A percentile compares a stretch with the other conserved stretches of the same genome.
phyloP scores from a whole-genome alignment of 2,329 filamentous ascomycete species.

The Hypomyces rosellus region DNA sequence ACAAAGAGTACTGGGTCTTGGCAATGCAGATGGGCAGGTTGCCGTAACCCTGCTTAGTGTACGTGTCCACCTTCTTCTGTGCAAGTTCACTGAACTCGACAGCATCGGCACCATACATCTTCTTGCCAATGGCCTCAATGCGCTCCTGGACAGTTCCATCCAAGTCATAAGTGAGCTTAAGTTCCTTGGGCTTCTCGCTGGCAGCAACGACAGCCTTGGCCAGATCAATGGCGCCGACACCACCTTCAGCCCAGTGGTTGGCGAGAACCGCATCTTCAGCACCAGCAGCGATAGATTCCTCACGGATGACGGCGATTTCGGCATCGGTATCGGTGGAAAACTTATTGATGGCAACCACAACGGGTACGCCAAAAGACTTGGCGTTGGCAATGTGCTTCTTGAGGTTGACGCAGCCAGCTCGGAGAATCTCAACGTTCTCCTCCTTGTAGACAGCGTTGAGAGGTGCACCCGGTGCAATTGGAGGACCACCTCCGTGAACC shows the following conservation, averaged over 20 bases:
- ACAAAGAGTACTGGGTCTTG: constrained; percentile 97
- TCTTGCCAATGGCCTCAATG: constrained; percentile 81
- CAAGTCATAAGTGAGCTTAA: constrained; percentile 79
- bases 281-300: constrained; percentile 85
- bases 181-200: constrained; percentile 75
- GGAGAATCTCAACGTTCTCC: constrained; percentile 88
- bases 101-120: constrained; percentile 87
- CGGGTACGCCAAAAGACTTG: constrained; percentile 80
- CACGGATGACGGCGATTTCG: constrained; percentile 80
- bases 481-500: constrained; percentile 93
- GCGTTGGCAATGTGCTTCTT: constrained; percentile 94
- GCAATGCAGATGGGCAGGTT: constrained; percentile 94
- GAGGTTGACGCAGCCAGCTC: constrained; percentile 85
- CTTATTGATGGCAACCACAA: constrained; percentile 95
- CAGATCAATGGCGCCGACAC: constrained; percentile 81
- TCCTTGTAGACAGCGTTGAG: constrained; percentile 85
- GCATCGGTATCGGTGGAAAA: constrained; percentile 92
- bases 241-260: constrained; percentile 96
- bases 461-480: constrained; percentile 78
- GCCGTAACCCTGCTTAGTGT: constrained; percentile 84
- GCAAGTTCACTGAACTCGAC: constrained; percentile 93
- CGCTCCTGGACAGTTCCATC: constrained; percentile 78
- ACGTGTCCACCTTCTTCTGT: constrained; percentile 93
- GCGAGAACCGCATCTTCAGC: constrained; percentile 90
- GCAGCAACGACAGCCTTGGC: constrained; percentile 81